Base-by-base conservation (phyloP, 1,284 basidiomycete species). In the Ceratobasidium sp. region DNA sequence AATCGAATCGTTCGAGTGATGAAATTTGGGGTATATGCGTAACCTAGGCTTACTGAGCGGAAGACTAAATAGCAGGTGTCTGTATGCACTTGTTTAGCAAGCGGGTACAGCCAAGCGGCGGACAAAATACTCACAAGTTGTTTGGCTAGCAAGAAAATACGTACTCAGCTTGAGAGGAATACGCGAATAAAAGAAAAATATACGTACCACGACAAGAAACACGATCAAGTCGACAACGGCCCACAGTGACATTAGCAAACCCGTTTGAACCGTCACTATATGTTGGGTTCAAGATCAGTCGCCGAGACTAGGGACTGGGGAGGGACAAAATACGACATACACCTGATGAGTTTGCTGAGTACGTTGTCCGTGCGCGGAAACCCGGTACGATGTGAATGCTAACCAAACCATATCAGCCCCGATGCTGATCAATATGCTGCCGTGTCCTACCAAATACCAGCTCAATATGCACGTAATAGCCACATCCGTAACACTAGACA, bases 361-460 rank as follows among this genome's bases (percentile, higher is more conserved):
- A 83, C 77, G 75, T 84, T 83, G 68, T 85, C 83, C 0, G 84
- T 84, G 5, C 78, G 77, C 25, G 81, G 77, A 57, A 83, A 83
- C 3, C 84, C 84, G 0, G 83, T 84, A 78, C 84, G 87, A 79
- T 87, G 84, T 59, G 81, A 83, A 76, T 83, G 82, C 86, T 87
- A 43, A 11, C 37, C 32, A 52, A 15, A 44, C 5, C 37, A 44
- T 49, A 40, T 61, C 29, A 77, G 43, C 25, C n/a, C 32, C 7
- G 5, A 9, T 15, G 15, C 2, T 19, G n/a, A 19, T 13, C 19
- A 8, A 32, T 56, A 25, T 40, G 5, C 34, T 1, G 29, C 15
- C n/a, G 9, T 43, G 17, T 81, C 84, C 77, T 66, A 85, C 84
- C 64, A 86, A 74, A 77, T 84, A 81, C 80, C 80, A 83, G 7